These are phyloP conservation scores for Paraconiothyrium brasiliense DNA, from an alignment of 2,329 filamentous ascomycete species.

Conservation along the genomic window DNA sequence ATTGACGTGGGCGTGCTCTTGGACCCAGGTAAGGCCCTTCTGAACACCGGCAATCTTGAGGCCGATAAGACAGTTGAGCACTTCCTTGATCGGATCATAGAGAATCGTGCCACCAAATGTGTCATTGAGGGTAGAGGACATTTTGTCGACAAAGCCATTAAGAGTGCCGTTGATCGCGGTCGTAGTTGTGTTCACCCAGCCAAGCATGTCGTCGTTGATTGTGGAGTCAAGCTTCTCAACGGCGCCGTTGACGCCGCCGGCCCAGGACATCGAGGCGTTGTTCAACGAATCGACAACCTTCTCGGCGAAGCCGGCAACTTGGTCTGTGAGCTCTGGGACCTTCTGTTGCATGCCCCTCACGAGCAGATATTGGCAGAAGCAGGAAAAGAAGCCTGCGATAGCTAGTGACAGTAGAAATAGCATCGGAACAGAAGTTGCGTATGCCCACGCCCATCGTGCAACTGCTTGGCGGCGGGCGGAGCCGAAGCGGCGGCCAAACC, in stretches of 20 bases:
- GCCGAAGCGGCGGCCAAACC: slow-evolving; percentile 71
- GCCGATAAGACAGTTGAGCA: slow-evolving; percentile 86
- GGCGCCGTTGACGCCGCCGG: slow-evolving; percentile 76
- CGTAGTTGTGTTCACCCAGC: slow-evolving; percentile 87
- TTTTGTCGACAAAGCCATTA: slow-evolving; percentile 80
- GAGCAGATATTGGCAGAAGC: slow-evolving; percentile 83
- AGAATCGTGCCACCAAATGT: slow-evolving; percentile 87
- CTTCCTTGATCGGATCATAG: slow-evolving; percentile 77
- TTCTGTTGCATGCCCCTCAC: slow-evolving; percentile 76
- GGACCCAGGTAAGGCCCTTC: slow-evolving; percentile 91
- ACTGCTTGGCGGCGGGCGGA: slow-evolving; percentile 73
- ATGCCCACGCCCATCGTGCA: slow-evolving; percentile 83
- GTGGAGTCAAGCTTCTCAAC: slow-evolving; percentile 71
- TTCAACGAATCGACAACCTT: slow-evolving; percentile 78
- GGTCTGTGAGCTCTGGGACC: slow-evolving; percentile 75
- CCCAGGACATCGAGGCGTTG: slow-evolving; percentile 79
- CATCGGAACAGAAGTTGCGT: slow-evolving; percentile 84
- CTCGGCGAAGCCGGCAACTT: slow-evolving; percentile 82
- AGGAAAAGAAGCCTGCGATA: slow-evolving; percentile 81
- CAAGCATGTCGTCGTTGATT: slow-evolving; percentile 85
- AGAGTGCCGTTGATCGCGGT: slow-evolving; percentile 85
- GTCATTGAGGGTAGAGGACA: slow-evolving; percentile 75
- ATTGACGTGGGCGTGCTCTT: slow-evolving; percentile 82
- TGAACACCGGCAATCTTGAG: slow-evolving; percentile 87
- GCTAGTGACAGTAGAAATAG: slow-evolving; percentile 88